These are phyloP conservation scores for Pezicula carpinea DNA, from an alignment of 2,329 filamentous ascomycete genomes.

Conservation along the genomic window DNA sequence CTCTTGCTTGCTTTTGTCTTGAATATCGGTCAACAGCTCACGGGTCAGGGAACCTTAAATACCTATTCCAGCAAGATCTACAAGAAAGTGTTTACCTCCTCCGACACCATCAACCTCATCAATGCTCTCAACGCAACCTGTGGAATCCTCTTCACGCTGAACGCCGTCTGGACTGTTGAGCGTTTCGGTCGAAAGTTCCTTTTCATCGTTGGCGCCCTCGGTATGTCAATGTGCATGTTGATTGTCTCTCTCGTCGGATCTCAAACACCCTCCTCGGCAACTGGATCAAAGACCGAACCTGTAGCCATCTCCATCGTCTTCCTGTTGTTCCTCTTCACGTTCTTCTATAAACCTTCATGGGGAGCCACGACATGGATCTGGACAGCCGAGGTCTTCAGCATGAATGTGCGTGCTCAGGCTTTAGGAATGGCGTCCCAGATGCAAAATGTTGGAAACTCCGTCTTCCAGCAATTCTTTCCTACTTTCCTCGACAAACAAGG, in stretches of 20 bases:
- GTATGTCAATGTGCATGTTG: constrained; percentile 67
- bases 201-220: constrained; percentile 61
- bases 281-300: constrained; percentile 49
- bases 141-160: constrained; percentile 67
- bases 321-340: constrained; percentile 60
- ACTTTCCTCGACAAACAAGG: constrained; percentile 41
- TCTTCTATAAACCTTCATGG: constrained; percentile 68
- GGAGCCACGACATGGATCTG: constrained; percentile 68
- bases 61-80: constrained; percentile 68
- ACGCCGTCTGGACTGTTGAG: constrained; percentile 68
- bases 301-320: constrained; percentile 65
- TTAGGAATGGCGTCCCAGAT: constrained; percentile 59
- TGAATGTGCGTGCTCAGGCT: constrained; percentile 66
- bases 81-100: constrained; percentile 61
- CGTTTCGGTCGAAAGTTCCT: constrained; percentile 66
- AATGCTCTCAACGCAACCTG: constrained; percentile 71
- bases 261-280: constrained; percentile 45
- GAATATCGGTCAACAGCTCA: constrained; percentile 68
- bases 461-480: constrained; percentile 56
- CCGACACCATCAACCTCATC: constrained; percentile 60
- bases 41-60: constrained; percentile 69
- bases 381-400: constrained; percentile 64
- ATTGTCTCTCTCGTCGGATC: constrained; percentile 53
- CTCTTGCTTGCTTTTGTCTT: constrained; percentile 60
- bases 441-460: constrained; percentile 59